Percentiles rank a stretch among this genome's conserved stretches.
These are phyloP conservation scores for Phanerochaete carnosa DNA, from an alignment of 768 basidiomycete species.

Conservation along the genomic window DNA sequence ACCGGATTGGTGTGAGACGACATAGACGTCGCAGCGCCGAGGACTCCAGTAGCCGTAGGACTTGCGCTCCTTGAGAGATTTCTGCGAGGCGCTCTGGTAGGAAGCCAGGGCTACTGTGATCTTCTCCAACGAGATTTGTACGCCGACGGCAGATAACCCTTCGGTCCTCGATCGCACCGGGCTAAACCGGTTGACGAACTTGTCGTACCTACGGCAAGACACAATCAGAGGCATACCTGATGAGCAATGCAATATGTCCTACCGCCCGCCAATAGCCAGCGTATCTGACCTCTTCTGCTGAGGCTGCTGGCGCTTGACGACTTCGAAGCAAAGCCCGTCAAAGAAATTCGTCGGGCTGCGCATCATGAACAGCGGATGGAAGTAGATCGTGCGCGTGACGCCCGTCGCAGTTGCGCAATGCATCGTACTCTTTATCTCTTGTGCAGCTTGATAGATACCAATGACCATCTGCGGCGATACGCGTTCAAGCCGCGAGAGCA, in stretches of 20 bases:
- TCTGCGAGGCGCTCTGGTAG: conserved; percentile 64
- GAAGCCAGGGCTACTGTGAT: conserved; percentile 66
- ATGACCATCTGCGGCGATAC: conserved; percentile 49
- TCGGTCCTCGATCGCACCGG: conserved; percentile 52
- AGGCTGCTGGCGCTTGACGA: conserved; percentile 44
- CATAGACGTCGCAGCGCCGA: conserved; percentile 83
- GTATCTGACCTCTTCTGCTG: conserved; percentile 60
- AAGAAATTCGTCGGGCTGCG: conserved; percentile 62
- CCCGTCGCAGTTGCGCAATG: conserved; percentile 59
- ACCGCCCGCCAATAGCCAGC: conserved; percentile 83
- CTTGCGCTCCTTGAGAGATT: conserved; percentile 69
- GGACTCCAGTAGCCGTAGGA: conserved; percentile 91
- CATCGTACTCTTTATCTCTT: conserved; percentile 63
- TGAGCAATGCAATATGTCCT: conserved; percentile 12
- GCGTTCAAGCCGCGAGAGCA: conserved; percentile 56
- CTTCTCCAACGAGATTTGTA: conserved; percentile 79
- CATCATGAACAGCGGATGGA: conserved; percentile 70
- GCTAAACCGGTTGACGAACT: conserved; percentile 58
- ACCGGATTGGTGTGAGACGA: conserved; percentile 75
- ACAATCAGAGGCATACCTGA: background rate
- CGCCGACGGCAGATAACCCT: conserved; percentile 60
- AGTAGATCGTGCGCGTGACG: conserved; percentile 56
- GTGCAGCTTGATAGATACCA: conserved; percentile 46
- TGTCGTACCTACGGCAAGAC: conserved; percentile 62
- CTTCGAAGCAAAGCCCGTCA: conserved; percentile 74